Evolutionary conservation across 345 rosid genomes (phyloP), one percentile per base, ranked within the genome.

Genomic region (Trapa incisa): DNA sequence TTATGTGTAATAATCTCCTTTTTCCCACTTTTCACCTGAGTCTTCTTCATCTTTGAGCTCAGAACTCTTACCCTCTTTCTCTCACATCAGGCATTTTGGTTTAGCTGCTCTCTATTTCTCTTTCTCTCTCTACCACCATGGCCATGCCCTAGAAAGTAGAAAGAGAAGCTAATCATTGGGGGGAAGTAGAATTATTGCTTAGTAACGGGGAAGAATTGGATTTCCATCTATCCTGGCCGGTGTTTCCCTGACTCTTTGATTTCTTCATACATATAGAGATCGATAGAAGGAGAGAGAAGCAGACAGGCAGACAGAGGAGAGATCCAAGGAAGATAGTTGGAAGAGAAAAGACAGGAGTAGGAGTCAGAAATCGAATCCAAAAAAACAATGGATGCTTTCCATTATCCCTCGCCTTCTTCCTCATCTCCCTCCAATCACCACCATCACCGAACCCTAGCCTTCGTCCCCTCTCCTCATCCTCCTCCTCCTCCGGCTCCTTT

Each of bases 401-500:
- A 13, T 58, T 57, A 22, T 3, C 68, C 79, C 36, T 64, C 68
- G 33, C 76, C 75, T 47, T 68, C 80, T 11, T 77, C 81, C 1
- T 68, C 79, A 36, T 71, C 78, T 15, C 73, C 79, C 61, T 67
- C 71, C 58, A 67, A 45, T 45, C 48, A 45, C 11, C 48, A 45
- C 48, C 48, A 45, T 11, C 48, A 66, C 7, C 35, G 70, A 58
- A 45, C 43, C 72, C 37, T 36, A 42, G 39, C 68, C 67, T 66
- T 69, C 67, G 45, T 52, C 47, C 22, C 57, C 62, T 42, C 73
- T 11, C 53, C 57, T 65, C 48, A 71, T 11, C 53, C n/a, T 38
- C 71, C 35, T 58, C 32, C 53, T 17, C 78, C 78, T 29, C 68
- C 47, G 78, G 77, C 77, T 37, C 67, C 76, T 69, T 82, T 83